Base-by-base conservation (phyloP, 1,139 yeast species). In the Candida sojae region DNA sequence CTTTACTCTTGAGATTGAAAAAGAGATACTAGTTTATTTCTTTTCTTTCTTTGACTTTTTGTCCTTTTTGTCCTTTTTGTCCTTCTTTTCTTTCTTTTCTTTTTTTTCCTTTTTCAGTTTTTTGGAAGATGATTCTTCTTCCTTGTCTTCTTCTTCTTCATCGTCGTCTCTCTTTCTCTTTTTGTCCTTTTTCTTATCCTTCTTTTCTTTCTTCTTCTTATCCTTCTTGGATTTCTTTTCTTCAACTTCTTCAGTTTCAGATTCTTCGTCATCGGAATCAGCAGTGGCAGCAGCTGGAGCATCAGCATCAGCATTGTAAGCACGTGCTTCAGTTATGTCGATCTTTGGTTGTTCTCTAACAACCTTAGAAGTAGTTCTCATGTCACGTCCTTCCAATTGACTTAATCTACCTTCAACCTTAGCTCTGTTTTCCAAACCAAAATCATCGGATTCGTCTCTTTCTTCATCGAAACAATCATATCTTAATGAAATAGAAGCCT, bases 391-490 rank as follows among this genome's bases (percentile, higher is more conserved):
- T 76, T 93, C 99, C 60, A 95, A 80, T 55, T 92, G 90, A 68
- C 97, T 89, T 64, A 93, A 83, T 77, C 99, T 86, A 55, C 89
- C 82, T 75, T 93, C 99, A 62, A 93, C 95, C 80, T 91, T 91
- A 59, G 89, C 83, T 75, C 99, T 86, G 58, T 88, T 93, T 59
- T 86, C 89, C 61, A 89, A 78, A 64, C 99, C 99, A 62, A 92
- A 82, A 59, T 91, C 96, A 57, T 97, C 97, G 51, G 89, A 83
- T 63, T 93, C 98, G 61, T 88, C 96, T 72, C 97, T 85, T 62
- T 93, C 98, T 76, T 93, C 99, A 57, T 97, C 88, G 54, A 95
- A 80, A 39, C 97, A 96, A 75, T 93, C 99, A 69, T 88, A 93
- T 79, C 99, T 87, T 61, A 93, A 78, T 54, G 97, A 89, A 64